phyloP scores from a whole-genome alignment of 441 rosid genomes.

The Erodium trifolium region DNA sequence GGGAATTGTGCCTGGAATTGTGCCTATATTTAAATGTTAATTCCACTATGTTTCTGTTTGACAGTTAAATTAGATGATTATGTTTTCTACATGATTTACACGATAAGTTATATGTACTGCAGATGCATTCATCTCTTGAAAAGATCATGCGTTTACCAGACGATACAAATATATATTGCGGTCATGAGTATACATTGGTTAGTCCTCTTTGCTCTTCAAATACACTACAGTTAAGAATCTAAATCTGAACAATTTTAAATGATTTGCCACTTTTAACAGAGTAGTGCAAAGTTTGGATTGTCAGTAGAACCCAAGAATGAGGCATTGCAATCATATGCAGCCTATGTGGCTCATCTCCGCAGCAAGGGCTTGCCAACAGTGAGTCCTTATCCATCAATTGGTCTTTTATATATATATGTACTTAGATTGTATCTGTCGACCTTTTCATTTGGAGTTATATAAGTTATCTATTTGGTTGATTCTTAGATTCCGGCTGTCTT shows the following conservation, averaged over 20 bases:
- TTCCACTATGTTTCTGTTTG: background rate
- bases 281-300: slow-evolving; percentile 80
- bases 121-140: slow-evolving; percentile 10
- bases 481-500: slow-evolving; percentile 69
- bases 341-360: slow-evolving; percentile 63
- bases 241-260: slow-evolving; percentile 3
- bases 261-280: slow-evolving; percentile 37
- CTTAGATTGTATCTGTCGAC: background rate
- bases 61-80: background rate
- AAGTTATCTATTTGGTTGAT: background rate
- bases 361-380: slow-evolving; percentile 83
- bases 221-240: background rate
- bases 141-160: slow-evolving; percentile 3
- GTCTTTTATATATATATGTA: background rate
- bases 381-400: background rate
- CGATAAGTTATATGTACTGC: background rate
- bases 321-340: slow-evolving; percentile 69
- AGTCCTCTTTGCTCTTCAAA: slow-evolving; percentile 8
- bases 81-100: background rate
- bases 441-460: background rate
- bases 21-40: background rate
- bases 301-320: slow-evolving; percentile 85
- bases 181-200: slow-evolving; percentile 7
- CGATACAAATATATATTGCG: slow-evolving; percentile 1
- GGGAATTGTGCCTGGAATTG: background rate